phyloP scores from a whole-genome alignment of 2,329 filamentous ascomycete species.

The Arachnomyces sp. region DNA sequence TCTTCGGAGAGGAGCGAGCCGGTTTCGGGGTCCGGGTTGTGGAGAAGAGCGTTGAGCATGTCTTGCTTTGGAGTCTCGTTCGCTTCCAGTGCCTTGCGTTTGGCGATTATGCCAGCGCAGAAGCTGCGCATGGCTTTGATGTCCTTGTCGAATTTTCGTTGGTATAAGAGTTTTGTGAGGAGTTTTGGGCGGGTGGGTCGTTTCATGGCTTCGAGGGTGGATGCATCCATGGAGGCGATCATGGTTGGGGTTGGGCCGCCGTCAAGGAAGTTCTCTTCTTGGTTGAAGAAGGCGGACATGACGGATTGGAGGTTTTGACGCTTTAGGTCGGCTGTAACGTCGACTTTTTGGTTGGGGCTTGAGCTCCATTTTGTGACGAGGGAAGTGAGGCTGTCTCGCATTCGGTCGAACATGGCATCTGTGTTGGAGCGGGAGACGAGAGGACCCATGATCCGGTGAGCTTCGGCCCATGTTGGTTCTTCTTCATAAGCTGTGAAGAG shows the following conservation, averaged over 20 bases:
- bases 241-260: constrained; percentile 42
- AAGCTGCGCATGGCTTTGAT: constrained; percentile 50
- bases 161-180: constrained; percentile 47
- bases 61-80: constrained; percentile 53
- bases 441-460: constrained; percentile 45
- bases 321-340: constrained; percentile 45
- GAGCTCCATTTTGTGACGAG: constrained; percentile 46
- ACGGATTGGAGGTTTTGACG: constrained; percentile 48
- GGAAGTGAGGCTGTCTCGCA: constrained; percentile 44
- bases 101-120: constrained; percentile 50
- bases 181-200: constrained; percentile 46
- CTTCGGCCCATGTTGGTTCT: constrained; percentile 57
- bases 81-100: constrained; percentile 36
- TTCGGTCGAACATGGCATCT: constrained; percentile 38
- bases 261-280: constrained; percentile 42
- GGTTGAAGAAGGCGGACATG: constrained; percentile 46
- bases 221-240: constrained; percentile 48
- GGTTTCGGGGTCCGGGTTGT: constrained; percentile 54
- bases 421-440: constrained; percentile 37
- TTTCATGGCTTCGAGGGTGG: constrained; percentile 50
- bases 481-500: constrained; percentile 53
- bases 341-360: constrained; percentile 33
- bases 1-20: constrained; percentile 51
- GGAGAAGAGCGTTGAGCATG: constrained; percentile 53
- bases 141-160: constrained; percentile 47